Evolutionary conservation across 1,139 yeast genomes (phyloP).

Genomic region (Debaryomycetaceae sp.): DNA sequence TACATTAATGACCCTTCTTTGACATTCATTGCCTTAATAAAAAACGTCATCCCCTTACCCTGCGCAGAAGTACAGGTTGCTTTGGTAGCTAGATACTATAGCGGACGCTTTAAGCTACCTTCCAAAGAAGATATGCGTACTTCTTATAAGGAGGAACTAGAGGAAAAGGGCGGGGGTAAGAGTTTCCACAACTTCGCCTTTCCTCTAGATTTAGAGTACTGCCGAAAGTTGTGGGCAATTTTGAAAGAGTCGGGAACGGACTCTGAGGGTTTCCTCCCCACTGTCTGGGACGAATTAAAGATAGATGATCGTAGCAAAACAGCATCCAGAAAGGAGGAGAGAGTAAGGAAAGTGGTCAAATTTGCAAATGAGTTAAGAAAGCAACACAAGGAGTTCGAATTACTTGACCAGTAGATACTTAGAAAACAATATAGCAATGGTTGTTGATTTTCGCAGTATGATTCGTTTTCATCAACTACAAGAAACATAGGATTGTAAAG

Average conservation of each 20-base stretch:
- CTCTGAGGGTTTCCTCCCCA: constrained; percentile 22
- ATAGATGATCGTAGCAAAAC: constrained; percentile 16
- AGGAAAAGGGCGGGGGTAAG: constrained; percentile 21
- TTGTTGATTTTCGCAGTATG: no score
- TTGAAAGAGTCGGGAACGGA: constrained; percentile 14
- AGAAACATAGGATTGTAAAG: no score
- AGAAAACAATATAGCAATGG: no score
- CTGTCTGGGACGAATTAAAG: constrained; percentile 22
- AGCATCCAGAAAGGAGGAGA: constrained; percentile 16
- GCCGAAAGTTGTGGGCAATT: constrained; percentile 19
- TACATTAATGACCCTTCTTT: constrained; percentile 44
- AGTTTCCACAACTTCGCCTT: constrained; percentile 25
- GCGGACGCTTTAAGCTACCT: constrained; percentile 41
- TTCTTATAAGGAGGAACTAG: constrained; percentile 18
- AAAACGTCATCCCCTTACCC: constrained; percentile 46
- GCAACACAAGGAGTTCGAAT: constrained; percentile 13
- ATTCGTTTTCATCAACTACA: no score
- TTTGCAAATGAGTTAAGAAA: constrained; percentile 18
- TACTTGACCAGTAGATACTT: no score
- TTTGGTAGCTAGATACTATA: constrained; percentile 38
- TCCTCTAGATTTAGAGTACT: constrained; percentile 32
- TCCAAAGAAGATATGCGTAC: constrained; percentile 25
- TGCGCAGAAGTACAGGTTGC: constrained; percentile 46
- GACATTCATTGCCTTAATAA: constrained; percentile 35
- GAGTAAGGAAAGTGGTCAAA: constrained; percentile 16